phyloP scores from a whole-genome alignment of 352 stramenopile genomes.

The Globisporangium lucens region DNA sequence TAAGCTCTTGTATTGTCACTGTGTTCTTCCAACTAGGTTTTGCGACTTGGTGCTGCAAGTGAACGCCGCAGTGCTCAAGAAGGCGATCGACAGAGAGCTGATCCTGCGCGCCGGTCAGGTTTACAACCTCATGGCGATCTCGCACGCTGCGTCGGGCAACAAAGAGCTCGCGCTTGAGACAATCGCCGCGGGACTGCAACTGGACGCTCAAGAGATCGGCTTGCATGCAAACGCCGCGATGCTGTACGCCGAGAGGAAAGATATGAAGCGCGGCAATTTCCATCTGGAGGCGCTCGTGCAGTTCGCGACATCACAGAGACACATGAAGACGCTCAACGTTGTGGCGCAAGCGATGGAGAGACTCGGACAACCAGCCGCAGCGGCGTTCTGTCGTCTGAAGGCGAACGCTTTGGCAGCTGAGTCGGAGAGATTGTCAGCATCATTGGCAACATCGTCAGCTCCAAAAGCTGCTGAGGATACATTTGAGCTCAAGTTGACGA shows the following conservation, averaged over 20 bases:
- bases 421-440: background rate
- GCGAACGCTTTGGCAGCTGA: background rate
- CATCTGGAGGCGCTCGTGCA: slow-evolving; percentile 23
- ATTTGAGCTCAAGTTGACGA: background rate
- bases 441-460: background rate
- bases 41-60: slow-evolving; percentile 20
- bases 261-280: slow-evolving; percentile 20
- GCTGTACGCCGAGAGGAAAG: slow-evolving; percentile 23
- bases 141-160: slow-evolving; percentile 23
- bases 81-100: slow-evolving; percentile 40
- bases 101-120: slow-evolving; percentile 29
- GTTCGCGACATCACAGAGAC: slow-evolving; percentile 17
- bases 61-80: slow-evolving; percentile 30
- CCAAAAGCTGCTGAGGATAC: background rate
- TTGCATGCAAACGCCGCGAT: slow-evolving; percentile 51
- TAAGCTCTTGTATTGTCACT: background rate
- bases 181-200: slow-evolving; percentile 30
- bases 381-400: background rate
- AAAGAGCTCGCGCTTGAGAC: slow-evolving; percentile 29
- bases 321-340: slow-evolving; percentile 22
- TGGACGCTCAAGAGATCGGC: slow-evolving; percentile 34
- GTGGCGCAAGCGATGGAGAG: slow-evolving; percentile 16
- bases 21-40: slow-evolving; percentile 3
- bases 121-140: slow-evolving; percentile 51
- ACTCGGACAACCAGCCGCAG: background rate